These are phyloP conservation scores for Cinnamomum micranthum DNA, from an alignment of 164 flowering plant genomes.

Conservation along the genomic window DNA sequence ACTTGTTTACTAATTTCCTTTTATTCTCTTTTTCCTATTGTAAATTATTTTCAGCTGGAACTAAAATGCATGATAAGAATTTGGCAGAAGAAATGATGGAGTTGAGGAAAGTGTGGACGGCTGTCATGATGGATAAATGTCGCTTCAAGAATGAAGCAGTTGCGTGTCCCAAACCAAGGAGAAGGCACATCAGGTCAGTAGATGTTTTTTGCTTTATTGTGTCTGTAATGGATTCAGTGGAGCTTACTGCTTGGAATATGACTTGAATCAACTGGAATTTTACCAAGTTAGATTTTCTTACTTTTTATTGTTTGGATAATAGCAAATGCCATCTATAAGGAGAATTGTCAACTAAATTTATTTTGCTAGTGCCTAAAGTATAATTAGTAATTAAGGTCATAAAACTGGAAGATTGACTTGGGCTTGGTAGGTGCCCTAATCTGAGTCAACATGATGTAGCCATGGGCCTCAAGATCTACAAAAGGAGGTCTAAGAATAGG, in stretches of 20 bases:
- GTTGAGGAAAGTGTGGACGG: slow-evolving; percentile 22
- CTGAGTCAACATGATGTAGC: too few species aligned
- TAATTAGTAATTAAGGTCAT: too few species aligned
- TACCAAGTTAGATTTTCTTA: too few species aligned
- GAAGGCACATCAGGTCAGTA: slow-evolving; percentile 14
- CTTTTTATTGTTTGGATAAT: neutral
- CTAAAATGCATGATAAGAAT: slow-evolving; percentile 11
- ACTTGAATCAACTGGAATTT: neutral
- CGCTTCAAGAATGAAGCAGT: slow-evolving; percentile 19
- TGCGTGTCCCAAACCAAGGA: slow-evolving; percentile 29
- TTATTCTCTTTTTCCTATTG: neutral
- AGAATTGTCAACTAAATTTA: neutral
- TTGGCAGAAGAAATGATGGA: slow-evolving; percentile 23
- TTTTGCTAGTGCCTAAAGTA: neutral
- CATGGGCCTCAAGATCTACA: too few species aligned
- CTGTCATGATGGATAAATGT: slow-evolving; percentile 31
- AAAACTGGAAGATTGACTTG: too few species aligned
- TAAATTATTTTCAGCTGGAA: slow-evolving; percentile 12
- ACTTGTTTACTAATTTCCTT: neutral
- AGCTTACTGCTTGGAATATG: neutral
- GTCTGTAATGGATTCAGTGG: neutral
- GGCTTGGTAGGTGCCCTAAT: too few species aligned
- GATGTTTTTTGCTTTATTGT: neutral
- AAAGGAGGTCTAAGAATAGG: too few species aligned
- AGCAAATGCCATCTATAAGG: neutral